These are phyloP conservation scores for Naganishia albida DNA, from an alignment of 1,284 basidiomycete genomes.

Conservation along the genomic window DNA sequence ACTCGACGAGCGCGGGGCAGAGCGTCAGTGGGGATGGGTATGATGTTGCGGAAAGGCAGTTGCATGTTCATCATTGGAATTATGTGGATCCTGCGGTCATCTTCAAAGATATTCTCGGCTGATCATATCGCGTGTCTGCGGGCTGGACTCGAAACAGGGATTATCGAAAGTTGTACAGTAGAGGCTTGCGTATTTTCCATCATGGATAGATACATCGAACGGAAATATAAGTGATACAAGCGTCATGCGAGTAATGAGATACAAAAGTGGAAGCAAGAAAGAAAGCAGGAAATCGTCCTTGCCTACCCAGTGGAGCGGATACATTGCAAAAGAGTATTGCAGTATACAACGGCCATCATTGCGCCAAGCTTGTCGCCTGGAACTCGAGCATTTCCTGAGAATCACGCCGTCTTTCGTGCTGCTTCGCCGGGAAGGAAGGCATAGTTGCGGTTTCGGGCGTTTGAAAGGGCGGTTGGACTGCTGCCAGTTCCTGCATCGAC, in stretches of 20 bases:
- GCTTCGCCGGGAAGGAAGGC: background rate
- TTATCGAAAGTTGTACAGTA: background rate
- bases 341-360: background rate
- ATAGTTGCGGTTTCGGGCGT: background rate
- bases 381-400: background rate
- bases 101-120: conserved; percentile 51
- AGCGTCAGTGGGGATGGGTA: conserved; percentile 35
- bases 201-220: background rate
- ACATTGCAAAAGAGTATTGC: too few relatives aligned
- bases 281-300: background rate
- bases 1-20: background rate
- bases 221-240: conserved; percentile 1
- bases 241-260: background rate
- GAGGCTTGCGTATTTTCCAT: background rate
- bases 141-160: background rate
- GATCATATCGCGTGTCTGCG: background rate
- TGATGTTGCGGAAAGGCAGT: conserved; percentile 25
- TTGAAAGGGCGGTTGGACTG: background rate
- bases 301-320: too few relatives aligned
- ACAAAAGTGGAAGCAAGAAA: background rate
- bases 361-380: background rate
- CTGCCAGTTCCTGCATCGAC: conserved; percentile 27
- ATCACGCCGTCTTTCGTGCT: background rate
- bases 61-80: conserved; percentile 51
- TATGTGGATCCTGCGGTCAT: conserved; percentile 54